Evolutionary conservation across 2,329 filamentous ascomycete species (phyloP).

Genomic region (Didymella pinodella): DNA sequence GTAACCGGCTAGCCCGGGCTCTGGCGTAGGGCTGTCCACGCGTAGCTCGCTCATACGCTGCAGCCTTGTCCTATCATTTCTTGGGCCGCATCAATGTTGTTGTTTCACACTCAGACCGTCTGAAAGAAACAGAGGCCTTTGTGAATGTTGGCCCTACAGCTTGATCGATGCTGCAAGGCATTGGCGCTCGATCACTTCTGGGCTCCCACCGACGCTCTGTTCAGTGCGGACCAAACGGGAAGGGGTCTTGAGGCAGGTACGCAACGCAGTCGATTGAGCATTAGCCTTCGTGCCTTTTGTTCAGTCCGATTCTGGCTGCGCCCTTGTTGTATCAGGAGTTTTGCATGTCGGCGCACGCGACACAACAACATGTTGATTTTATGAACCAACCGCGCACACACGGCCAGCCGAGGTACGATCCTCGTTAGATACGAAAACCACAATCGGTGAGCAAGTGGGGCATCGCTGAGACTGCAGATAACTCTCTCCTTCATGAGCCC

Average conservation of each 20-base stretch:
- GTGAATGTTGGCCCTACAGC: neutral
- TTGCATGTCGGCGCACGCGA: neutral
- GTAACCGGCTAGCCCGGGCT: conserved; percentile 9
- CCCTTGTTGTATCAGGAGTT: neutral
- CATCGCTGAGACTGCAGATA: neutral
- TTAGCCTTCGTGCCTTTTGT: neutral
- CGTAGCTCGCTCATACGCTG: neutral
- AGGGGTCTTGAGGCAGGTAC: neutral
- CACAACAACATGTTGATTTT: neutral
- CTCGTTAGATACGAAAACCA: neutral
- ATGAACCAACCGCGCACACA: neutral
- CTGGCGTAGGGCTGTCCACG: conserved; percentile 1
- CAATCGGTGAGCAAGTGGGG: neutral
- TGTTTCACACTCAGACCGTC: conserved; percentile 8
- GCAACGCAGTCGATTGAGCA: neutral
- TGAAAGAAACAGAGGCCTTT: neutral
- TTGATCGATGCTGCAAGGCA: neutral
- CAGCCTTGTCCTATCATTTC: conserved; percentile 16
- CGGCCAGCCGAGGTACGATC: neutral
- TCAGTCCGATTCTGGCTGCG: neutral
- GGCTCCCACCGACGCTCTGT: neutral
- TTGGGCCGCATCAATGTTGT: neutral
- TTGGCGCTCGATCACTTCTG: neutral
- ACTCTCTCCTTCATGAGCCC: neutral
- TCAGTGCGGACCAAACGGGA: neutral